Evolutionary conservation across 176 grass and related monocot genomes (phyloP), one percentile per base, ranked within the genome.

Genomic region (Panicum miliaceum): DNA sequence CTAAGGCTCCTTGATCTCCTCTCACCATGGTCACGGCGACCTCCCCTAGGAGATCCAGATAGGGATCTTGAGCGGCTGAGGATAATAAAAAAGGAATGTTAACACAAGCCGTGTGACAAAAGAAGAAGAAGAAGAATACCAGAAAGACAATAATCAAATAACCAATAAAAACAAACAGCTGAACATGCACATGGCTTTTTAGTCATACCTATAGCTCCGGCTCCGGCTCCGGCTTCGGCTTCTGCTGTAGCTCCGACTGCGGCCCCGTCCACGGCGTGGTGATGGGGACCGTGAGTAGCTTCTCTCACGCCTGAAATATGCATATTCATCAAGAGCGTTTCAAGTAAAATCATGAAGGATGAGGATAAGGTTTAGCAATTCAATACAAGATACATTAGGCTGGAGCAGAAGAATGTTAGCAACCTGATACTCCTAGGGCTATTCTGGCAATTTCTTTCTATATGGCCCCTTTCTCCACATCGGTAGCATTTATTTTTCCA

Each of bases 401-500:
- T 51, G 2, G 43, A 27, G 34, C 0, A 12, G 4, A 51, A 32
- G 3, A 79, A 52, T 25, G 22, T 12, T 14, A 60, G 43, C 35
- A 26, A 68, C 93, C 76, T 89, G 38, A 86, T 20, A 64, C 68
- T 94, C 73, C 87, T 94, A 38, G 96, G 96, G 46, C 96, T 99
- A 73, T 99, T 99, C 83, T 99, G 96, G 56, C 96, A 99, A 73
- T 99, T 96, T 71, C 91, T 93, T 94, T 99, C 93, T 63, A 96
- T 94, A 77, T 99, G 96, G 6, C 91, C 96, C 69, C 96, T 90
- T 72, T 99, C 96, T 16, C 96, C 96, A 84, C 96, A 99, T 0
- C 93, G 93, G 47, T 99, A 99, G 71, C 96, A 99, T 83, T 94
- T 99, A 86, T 99, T 99, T 81, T 99, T 99, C 96, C 96, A 99